Percentiles rank a stretch among this genome's conserved stretches.
Evolutionary conservation across 2,329 filamentous ascomycete genomes (phyloP).

Genomic region (Phyllosticta citrichinensis): DNA sequence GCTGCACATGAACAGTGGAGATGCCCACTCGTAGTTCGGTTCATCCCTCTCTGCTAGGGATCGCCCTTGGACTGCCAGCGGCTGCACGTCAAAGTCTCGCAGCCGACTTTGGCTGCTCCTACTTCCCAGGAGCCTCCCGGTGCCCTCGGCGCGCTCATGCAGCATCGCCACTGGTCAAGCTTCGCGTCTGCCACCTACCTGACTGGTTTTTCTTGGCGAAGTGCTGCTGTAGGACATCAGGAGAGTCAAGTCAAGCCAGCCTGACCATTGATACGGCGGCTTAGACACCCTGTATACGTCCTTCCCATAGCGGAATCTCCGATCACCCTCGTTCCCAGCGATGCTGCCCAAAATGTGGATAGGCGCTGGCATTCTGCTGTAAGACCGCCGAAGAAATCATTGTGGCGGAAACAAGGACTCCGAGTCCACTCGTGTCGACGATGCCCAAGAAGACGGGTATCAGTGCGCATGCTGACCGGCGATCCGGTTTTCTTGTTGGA

Average conservation of each 20-base stretch:
- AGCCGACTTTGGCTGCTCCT: background rate
- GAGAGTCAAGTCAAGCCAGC: slow-evolving; percentile 1
- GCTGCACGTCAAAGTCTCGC: background rate
- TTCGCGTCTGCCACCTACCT: background rate
- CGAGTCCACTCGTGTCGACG: background rate
- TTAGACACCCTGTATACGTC: background rate
- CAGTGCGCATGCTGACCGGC: background rate
- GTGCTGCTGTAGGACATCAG: slow-evolving; percentile 7
- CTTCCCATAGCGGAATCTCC: slow-evolving; percentile 4
- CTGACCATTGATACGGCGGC: slow-evolving; percentile 4
- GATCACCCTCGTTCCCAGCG: slow-evolving; percentile 6
- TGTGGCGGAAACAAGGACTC: background rate
- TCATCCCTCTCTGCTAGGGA: background rate
- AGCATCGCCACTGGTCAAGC: background rate
- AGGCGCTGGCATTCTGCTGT: slow-evolving; percentile 7
- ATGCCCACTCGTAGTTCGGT: background rate
- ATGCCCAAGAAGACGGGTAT: background rate
- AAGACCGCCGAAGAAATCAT: slow-evolving; percentile 9
- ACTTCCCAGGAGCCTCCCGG: slow-evolving; percentile 2
- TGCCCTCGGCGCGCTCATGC: slow-evolving; percentile 1
- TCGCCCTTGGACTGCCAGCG: background rate
- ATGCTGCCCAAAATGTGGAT: slow-evolving; percentile 8
- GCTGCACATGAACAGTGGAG: background rate
- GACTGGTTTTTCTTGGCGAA: slow-evolving; percentile 1
- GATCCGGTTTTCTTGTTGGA: background rate